phyloP scores from a whole-genome alignment of 208 protist species.

The Angomonas ambiguus region DNA sequence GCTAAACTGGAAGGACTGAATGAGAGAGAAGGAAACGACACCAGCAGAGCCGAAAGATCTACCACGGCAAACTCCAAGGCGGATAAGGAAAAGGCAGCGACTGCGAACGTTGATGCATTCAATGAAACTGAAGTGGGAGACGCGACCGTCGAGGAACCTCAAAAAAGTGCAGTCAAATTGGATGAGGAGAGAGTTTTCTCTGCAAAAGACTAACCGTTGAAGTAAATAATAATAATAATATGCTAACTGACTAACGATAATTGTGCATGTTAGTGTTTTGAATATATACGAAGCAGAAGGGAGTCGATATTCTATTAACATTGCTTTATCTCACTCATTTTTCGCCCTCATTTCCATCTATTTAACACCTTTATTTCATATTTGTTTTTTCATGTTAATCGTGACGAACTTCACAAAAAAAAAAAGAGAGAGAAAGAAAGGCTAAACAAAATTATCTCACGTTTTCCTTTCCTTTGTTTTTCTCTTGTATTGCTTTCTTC shows the following conservation, averaged over 20 bases:
- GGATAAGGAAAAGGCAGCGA: not conserved
- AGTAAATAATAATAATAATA: too few relatives aligned
- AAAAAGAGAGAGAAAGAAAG: not conserved
- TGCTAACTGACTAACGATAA: too few relatives aligned
- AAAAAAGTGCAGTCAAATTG: too few relatives aligned
- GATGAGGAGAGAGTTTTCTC: too few relatives aligned
- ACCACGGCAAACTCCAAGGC: not conserved
- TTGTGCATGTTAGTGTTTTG: too few relatives aligned
- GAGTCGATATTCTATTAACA: not conserved
- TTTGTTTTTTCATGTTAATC: not conserved
- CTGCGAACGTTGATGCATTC: not conserved
- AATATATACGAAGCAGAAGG: conserved; percentile 1
- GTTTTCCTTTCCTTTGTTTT: conserved; percentile 11
- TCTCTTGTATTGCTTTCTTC: conserved; percentile 5
- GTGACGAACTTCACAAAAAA: conserved; percentile 5
- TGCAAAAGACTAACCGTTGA: too few relatives aligned
- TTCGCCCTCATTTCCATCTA: not conserved
- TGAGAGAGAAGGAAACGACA: not conserved
- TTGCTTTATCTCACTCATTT: not conserved
- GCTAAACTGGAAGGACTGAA: not conserved
- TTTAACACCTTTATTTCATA: not conserved
- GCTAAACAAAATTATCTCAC: conserved; percentile 1
- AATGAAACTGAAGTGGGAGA: not conserved
- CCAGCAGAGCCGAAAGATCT: not conserved
- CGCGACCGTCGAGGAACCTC: not conserved